phyloP scores from a whole-genome alignment of 139 green algal species.

The Coelastrella sp. region DNA sequence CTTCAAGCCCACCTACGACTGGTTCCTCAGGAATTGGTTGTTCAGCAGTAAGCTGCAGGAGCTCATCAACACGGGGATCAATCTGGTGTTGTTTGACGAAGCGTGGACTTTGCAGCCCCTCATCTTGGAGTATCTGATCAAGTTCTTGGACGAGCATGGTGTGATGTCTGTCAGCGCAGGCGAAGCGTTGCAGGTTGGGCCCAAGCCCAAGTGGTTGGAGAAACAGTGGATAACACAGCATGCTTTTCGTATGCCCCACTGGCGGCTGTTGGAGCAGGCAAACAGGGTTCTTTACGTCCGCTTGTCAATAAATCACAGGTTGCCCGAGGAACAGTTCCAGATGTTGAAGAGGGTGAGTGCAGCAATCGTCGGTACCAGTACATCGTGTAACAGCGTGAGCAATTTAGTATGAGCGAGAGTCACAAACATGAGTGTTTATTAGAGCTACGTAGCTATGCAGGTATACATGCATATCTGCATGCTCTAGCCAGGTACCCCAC shows the following conservation, averaged over 20 bases:
- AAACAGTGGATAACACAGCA: background rate
- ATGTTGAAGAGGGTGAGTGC: constrained; percentile 1
- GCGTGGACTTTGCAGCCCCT: background rate
- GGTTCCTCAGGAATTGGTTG: background rate
- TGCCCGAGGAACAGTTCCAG: background rate
- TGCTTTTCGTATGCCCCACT: background rate
- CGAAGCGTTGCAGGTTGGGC: background rate
- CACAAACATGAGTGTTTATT: too few relatives aligned
- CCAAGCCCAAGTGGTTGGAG: background rate
- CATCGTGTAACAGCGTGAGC: background rate
- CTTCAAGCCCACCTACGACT: background rate
- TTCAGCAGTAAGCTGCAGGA: background rate
- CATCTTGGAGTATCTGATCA: background rate
- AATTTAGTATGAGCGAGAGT: background rate
- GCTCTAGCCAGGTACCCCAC: too few relatives aligned
- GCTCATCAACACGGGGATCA: background rate
- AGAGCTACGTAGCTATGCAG: too few relatives aligned
- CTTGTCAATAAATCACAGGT: background rate
- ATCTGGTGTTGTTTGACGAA: background rate
- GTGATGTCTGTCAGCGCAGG: background rate
- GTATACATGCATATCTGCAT: too few relatives aligned
- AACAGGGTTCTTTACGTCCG: background rate
- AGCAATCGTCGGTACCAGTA: background rate
- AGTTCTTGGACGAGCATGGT: background rate
- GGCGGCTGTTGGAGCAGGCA: background rate